A percentile compares a stretch with the other conserved stretches of the same genome.
These are phyloP conservation scores for Adenanthera pavonina DNA, from an alignment of 306 rosid species.

Conservation along the genomic window DNA sequence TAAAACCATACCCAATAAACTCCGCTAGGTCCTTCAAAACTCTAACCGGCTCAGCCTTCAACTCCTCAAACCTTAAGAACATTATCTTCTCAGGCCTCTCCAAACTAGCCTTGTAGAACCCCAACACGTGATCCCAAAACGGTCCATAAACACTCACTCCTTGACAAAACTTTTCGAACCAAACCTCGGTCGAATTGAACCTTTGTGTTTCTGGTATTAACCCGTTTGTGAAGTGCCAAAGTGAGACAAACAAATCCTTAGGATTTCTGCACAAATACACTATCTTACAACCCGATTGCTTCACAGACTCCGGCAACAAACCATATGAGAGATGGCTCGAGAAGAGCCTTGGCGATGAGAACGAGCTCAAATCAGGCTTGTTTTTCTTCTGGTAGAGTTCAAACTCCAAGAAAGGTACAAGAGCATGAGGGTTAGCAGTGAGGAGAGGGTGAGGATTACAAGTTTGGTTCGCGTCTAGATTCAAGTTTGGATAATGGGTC, in stretches of 20 bases:
- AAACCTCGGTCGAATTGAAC: slow-evolving; percentile 23
- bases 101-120: slow-evolving; percentile 7
- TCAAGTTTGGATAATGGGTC: not conserved
- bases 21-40: slow-evolving; percentile 21
- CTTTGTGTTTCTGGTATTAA: slow-evolving; percentile 15
- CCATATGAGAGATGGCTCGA: not conserved
- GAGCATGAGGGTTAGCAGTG: slow-evolving; percentile 42
- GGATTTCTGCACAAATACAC: slow-evolving; percentile 50
- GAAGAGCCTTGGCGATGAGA: slow-evolving; percentile 21
- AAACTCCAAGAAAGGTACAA: slow-evolving; percentile 53
- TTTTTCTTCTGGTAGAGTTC: slow-evolving; percentile 1
- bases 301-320: slow-evolving; percentile 32
- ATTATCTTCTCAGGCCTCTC: not conserved
- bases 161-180: slow-evolving; percentile 16
- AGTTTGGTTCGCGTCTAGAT: not conserved
- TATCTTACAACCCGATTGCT: slow-evolving; percentile 38
- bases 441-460: slow-evolving; percentile 40
- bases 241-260: slow-evolving; percentile 47
- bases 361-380: slow-evolving; percentile 26
- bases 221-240: slow-evolving; percentile 49
- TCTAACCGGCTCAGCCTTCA: not conserved
- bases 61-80: slow-evolving; percentile 31
- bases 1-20: slow-evolving; percentile 20
- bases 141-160: slow-evolving; percentile 28
- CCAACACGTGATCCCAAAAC: slow-evolving; percentile 15